Evolutionary conservation across 495 filamentous ascomycete genomes (phyloP).

Genomic region (Penicillium cinerascens): DNA sequence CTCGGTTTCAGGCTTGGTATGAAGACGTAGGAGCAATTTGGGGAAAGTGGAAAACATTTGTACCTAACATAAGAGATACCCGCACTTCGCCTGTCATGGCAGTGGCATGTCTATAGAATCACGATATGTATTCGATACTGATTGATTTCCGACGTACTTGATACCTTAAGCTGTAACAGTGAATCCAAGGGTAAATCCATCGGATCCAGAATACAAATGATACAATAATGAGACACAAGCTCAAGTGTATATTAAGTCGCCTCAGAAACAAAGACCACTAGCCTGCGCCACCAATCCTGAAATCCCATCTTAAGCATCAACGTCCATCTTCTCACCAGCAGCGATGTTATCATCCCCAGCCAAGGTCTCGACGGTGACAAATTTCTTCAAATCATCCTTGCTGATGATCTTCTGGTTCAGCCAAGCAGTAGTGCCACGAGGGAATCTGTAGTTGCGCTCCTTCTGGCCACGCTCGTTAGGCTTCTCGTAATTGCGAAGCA

Average conservation of each 20-base stretch:
- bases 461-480: slow-evolving; percentile 92
- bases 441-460: slow-evolving; percentile 87
- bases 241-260: slow-evolving; percentile 21
- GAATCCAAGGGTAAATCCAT: background rate
- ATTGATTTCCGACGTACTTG: too few species aligned
- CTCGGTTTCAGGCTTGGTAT: background rate
- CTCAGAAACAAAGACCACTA: slow-evolving; percentile 11
- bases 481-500: slow-evolving; percentile 85
- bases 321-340: slow-evolving; percentile 87
- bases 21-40: background rate
- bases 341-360: slow-evolving; percentile 52
- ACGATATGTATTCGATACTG: background rate
- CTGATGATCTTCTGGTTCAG: slow-evolving; percentile 91
- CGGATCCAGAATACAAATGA: background rate
- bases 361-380: slow-evolving; percentile 86
- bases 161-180: background rate
- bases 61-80: background rate
- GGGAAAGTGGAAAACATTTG: background rate
- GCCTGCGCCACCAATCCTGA: background rate
- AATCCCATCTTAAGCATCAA: slow-evolving; percentile 60
- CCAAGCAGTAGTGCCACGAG: slow-evolving; percentile 83
- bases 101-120: background rate
- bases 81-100: background rate
- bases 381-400: slow-evolving; percentile 91
- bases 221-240: slow-evolving; percentile 12